These are phyloP conservation scores for Liquidambar formosana DNA, from an alignment of 164 flowering plant species.

Conservation along the genomic window DNA sequence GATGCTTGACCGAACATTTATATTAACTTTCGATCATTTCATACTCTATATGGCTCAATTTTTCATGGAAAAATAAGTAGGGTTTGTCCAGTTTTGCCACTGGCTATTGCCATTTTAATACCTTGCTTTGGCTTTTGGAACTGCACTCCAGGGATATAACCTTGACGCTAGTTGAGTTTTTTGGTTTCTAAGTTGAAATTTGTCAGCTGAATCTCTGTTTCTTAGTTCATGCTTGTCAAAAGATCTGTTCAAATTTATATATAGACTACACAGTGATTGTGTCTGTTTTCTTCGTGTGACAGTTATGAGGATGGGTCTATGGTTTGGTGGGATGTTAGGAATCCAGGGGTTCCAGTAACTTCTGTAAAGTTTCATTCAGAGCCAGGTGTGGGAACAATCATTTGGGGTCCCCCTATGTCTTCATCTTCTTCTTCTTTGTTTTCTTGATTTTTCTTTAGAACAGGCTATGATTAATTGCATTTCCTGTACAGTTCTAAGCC, in stretches of 20 bases:
- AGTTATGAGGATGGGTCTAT: slow-evolving; percentile 95
- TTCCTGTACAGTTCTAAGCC: slow-evolving; percentile 58
- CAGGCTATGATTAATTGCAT: background rate
- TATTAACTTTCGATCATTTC: too few relatives aligned
- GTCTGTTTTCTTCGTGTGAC: slow-evolving; percentile 7
- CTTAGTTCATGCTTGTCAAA: background rate
- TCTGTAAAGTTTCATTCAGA: slow-evolving; percentile 80
- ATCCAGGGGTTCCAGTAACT: slow-evolving; percentile 60
- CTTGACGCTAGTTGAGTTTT: background rate
- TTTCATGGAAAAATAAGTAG: background rate
- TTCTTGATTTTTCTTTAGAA: background rate
- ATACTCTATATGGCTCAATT: too few relatives aligned
- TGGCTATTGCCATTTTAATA: background rate
- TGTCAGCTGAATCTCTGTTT: background rate
- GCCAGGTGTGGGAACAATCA: slow-evolving; percentile 52
- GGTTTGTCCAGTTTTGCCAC: background rate
- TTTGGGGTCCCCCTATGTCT: background rate
- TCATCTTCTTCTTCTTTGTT: background rate
- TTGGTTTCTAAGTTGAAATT: background rate
- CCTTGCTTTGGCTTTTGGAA: background rate
- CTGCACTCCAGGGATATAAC: background rate
- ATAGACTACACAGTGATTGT: background rate
- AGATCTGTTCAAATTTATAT: background rate
- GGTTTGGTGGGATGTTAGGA: slow-evolving; percentile 90
- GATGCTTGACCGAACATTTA: too few relatives aligned